Evolutionary conservation across 208 protist genomes (phyloP).

Genomic region (Endotrypanum monterogeii): DNA sequence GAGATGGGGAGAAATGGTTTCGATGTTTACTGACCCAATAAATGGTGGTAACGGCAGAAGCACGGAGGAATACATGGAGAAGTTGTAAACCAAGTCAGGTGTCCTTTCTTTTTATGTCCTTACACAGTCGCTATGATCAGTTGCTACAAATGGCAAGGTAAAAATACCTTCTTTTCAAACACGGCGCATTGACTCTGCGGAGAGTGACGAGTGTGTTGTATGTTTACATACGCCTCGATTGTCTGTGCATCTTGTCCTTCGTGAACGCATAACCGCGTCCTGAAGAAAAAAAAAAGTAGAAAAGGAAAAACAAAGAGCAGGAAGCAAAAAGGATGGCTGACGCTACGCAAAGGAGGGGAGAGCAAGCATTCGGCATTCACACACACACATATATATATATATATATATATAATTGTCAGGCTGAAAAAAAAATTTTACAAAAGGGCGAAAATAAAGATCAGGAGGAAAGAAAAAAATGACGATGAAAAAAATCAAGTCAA

Average conservation of each 20-base stretch:
- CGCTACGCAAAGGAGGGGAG: slow-evolving; percentile 2
- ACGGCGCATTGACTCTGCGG: background rate
- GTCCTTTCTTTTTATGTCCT: too few relatives aligned
- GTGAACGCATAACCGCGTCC: background rate
- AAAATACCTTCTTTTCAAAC: too few relatives aligned
- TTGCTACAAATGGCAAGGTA: too few relatives aligned
- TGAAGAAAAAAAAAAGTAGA: slow-evolving; percentile 9
- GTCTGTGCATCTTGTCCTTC: background rate
- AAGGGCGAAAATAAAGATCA: background rate
- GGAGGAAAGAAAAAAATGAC: background rate
- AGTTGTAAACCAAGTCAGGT: background rate
- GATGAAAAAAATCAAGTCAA: background rate
- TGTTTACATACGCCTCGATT: background rate
- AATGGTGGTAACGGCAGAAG: slow-evolving; percentile 1
- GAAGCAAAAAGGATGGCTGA: background rate
- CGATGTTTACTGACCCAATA: background rate
- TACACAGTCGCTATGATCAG: too few relatives aligned
- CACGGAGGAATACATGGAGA: background rate
- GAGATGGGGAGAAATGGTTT: background rate
- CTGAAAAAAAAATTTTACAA: too few relatives aligned
- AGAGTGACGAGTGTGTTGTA: background rate
- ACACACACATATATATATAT: background rate
- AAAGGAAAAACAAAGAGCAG: background rate
- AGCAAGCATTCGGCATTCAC: too few relatives aligned
- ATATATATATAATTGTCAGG: too few relatives aligned